Evolutionary conservation across 768 basidiomycete species (phyloP).

Genomic region (Tulasnella sp.): DNA sequence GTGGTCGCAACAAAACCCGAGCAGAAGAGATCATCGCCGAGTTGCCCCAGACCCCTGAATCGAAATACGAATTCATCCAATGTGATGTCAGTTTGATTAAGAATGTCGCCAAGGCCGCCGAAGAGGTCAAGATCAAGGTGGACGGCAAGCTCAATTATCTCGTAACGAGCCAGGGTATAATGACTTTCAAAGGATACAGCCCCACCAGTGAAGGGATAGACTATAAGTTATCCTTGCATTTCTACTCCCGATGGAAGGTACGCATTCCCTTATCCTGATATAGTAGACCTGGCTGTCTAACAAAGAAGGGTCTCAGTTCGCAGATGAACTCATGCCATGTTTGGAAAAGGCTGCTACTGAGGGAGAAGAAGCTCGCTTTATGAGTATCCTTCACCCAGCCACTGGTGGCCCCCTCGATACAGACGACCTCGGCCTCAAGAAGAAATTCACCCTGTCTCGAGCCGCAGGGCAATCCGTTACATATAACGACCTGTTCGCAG

Average conservation of each 20-base stretch:
- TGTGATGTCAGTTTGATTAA: conserved; percentile 33
- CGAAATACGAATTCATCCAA: conserved; percentile 35
- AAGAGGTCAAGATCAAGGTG: conserved; percentile 10
- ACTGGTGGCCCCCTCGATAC: not conserved
- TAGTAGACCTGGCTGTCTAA: not conserved
- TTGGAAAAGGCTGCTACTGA: conserved; percentile 22
- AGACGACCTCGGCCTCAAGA: conserved; percentile 26
- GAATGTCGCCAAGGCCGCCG: conserved; percentile 24
- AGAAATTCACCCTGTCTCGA: conserved; percentile 6
- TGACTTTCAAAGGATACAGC: conserved; percentile 15
- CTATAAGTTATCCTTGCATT: conserved; percentile 27
- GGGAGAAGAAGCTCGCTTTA: conserved; percentile 27
- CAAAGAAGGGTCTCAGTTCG: conserved; percentile 18
- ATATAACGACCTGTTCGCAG: conserved; percentile 20
- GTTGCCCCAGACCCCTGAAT: conserved; percentile 23
- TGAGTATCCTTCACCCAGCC: conserved; percentile 7
- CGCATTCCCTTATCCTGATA: no score
- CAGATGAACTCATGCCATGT: conserved; percentile 24
- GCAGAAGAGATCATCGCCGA: conserved; percentile 29
- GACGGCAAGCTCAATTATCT: conserved; percentile 28
- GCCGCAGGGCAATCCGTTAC: not conserved
- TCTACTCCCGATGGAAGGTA: conserved; percentile 29
- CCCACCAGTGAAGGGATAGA: conserved; percentile 29
- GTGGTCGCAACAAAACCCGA: conserved; percentile 29
- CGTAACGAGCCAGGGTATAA: conserved; percentile 18